These are phyloP conservation scores for Torrubiella hemipterigena DNA, from an alignment of 2,329 filamentous ascomycete species.

Conservation along the genomic window DNA sequence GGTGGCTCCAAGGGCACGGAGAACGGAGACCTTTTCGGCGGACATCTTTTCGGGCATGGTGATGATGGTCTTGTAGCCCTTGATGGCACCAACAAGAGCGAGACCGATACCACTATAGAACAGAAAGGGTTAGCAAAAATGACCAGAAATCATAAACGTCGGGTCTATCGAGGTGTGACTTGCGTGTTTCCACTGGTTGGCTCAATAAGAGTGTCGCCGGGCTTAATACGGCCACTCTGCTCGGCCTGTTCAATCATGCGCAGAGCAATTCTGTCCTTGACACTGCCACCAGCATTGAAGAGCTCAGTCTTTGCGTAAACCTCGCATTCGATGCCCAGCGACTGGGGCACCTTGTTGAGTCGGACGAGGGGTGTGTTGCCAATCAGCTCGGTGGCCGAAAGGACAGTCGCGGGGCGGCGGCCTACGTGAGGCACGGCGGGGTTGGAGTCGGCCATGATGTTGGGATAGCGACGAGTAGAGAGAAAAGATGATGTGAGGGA, in stretches of 20 bases:
- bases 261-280: constrained; percentile 90
- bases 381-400: constrained; percentile 74
- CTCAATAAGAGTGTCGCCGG: constrained; percentile 93
- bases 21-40: constrained; percentile 89
- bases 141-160: neutral
- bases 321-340: constrained; percentile 75
- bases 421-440: constrained; percentile 16
- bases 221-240: constrained; percentile 83
- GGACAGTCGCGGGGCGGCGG: constrained; percentile 24
- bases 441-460: too few species aligned
- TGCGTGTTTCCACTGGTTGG: constrained; percentile 92
- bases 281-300: constrained; percentile 87
- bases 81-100: constrained; percentile 86
- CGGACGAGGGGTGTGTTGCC: constrained; percentile 93
- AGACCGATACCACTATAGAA: constrained; percentile 70
- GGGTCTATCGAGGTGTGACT: constrained; percentile 9
- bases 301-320: constrained; percentile 88
- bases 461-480: too few species aligned
- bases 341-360: constrained; percentile 85
- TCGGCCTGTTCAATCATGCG: constrained; percentile 98
- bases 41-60: constrained; percentile 99
- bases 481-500: neutral
- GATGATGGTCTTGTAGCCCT: constrained; percentile 97
- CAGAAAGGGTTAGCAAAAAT: constrained; percentile 16
- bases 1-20: constrained; percentile 86